A percentile compares a stretch with the other conserved stretches of the same genome.
phyloP scores from a whole-genome alignment of 805 yeast genomes.

The Saturnispora quitensis region DNA sequence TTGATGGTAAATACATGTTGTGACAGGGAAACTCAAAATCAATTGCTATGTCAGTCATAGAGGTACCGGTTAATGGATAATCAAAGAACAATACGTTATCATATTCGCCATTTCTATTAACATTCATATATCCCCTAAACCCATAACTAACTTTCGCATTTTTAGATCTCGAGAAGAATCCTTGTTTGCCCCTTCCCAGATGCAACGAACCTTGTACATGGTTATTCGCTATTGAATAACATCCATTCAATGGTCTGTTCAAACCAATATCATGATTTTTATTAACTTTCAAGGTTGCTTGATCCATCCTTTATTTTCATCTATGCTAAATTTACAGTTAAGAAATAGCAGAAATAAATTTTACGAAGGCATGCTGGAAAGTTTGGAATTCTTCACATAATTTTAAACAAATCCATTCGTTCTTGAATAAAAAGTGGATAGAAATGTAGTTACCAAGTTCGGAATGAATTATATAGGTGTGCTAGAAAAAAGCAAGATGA shows the following conservation, averaged over 20 bases:
- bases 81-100: slow-evolving; percentile 2
- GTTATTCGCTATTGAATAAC: slow-evolving; percentile 1
- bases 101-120: slow-evolving; percentile 3
- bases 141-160: not conserved
- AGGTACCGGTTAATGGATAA: not conserved
- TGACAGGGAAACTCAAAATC: slow-evolving; percentile 8
- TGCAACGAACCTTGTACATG: not conserved
- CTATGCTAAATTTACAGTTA: no score
- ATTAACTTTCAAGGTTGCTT: not conserved
- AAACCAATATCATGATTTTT: not conserved
- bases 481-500: not conserved
- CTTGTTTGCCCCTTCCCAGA: not conserved
- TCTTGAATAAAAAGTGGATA: not conserved
- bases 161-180: not conserved
- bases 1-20: slow-evolving; percentile 6
- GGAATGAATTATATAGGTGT: not conserved
- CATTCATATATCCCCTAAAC: not conserved
- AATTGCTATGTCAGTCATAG: not conserved
- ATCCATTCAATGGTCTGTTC: not conserved
- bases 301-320: not conserved
- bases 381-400: not conserved
- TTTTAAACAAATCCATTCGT: not conserved
- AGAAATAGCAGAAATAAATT: no score
- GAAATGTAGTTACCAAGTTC: not conserved
- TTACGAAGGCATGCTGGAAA: not conserved